A percentile compares a stretch with the other conserved stretches of the same genome.
Conservation (phyloP, 495 filamentous ascomycete genomes). For the Trichoderma reesei region DNA sequence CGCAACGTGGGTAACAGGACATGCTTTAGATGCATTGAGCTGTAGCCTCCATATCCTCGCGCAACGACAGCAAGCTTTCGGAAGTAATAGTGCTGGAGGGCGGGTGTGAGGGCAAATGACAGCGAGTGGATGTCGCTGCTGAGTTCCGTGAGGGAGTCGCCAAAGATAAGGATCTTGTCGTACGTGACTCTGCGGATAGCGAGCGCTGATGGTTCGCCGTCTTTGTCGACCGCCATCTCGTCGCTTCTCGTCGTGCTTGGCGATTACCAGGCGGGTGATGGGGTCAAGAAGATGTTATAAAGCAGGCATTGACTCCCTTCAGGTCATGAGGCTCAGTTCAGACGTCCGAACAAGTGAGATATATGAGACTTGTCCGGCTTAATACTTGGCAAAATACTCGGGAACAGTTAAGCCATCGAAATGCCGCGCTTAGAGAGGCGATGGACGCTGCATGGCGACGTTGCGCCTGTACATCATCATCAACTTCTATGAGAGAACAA, state of each 20-base stretch:
- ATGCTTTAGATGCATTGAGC: constrained; percentile 4
- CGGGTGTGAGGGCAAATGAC: neutral
- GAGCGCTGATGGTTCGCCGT: neutral
- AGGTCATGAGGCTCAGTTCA: too few species aligned
- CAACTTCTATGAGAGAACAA: too few species aligned
- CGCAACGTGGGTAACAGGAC: neutral
- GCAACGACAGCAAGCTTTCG: neutral
- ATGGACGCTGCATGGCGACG: too few species aligned
- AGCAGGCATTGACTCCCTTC: neutral
- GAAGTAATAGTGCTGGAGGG: neutral
- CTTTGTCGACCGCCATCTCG: neutral
- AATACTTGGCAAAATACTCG: neutral
- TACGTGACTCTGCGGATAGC: neutral
- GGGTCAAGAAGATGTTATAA: neutral
- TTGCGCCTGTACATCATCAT: too few species aligned
- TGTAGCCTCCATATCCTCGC: constrained; percentile 5
- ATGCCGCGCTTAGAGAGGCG: too few species aligned
- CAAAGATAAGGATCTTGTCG: neutral
- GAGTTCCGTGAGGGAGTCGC: neutral
- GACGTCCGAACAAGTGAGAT: too few species aligned
- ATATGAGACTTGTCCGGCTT: neutral
- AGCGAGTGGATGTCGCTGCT: neutral
- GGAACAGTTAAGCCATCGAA: neutral
- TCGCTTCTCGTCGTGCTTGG: neutral
- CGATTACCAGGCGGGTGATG: neutral